These are phyloP conservation scores for Passalora sequoiae DNA, from an alignment of 2,329 filamentous ascomycete genomes.

Conservation along the genomic window DNA sequence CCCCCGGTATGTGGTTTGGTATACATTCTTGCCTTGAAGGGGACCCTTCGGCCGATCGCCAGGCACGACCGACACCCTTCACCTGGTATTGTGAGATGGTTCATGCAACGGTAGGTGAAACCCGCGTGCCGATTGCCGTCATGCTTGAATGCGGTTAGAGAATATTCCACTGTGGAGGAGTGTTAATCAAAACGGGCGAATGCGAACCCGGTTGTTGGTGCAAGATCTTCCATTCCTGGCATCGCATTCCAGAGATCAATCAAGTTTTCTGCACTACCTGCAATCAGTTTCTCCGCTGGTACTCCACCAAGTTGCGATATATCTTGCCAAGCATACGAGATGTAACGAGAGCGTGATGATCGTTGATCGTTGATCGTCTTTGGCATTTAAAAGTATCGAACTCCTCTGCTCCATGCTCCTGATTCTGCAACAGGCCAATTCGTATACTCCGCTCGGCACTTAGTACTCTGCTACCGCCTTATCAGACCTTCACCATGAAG, in stretches of 20 bases:
- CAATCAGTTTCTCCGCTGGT: not conserved
- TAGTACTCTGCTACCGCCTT: not conserved
- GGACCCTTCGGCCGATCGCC: not conserved
- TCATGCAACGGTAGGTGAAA: not conserved
- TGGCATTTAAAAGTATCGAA: not conserved
- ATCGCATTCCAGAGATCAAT: slow-evolving; percentile 2
- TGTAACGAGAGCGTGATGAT: not conserved
- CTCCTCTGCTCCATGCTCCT: not conserved
- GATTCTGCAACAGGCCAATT: not conserved
- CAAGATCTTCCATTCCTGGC: slow-evolving; percentile 5
- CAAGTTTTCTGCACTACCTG: not conserved
- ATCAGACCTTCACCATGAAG: not conserved
- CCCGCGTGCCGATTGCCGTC: not conserved
- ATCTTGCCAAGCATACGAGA: not conserved
- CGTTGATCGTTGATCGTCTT: not conserved
- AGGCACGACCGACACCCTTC: too few relatives aligned
- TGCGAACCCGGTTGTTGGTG: slow-evolving; percentile 6
- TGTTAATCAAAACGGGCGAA: slow-evolving; percentile 5
- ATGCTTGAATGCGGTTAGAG: not conserved
- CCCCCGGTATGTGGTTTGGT: not conserved
- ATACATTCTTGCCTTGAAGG: not conserved
- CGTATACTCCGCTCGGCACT: not conserved
- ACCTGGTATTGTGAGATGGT: not conserved
- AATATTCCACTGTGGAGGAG: not conserved
- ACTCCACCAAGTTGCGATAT: not conserved